Evolutionary conservation across 352 stramenopile genomes (phyloP).

Genomic region (Phytophthora agathidicida): DNA sequence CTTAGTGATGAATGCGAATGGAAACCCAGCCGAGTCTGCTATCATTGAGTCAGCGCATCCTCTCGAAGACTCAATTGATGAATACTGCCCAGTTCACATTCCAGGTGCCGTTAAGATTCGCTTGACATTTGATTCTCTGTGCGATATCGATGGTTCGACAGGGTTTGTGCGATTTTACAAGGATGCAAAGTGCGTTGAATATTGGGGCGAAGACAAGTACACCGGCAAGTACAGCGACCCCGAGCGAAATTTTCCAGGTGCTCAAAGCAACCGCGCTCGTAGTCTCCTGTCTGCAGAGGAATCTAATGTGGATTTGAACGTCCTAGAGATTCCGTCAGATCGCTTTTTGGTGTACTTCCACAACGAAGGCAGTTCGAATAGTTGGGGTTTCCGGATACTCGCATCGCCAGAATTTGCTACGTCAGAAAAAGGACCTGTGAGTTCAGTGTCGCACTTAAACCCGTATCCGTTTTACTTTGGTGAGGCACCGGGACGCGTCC

Average conservation of each 20-base stretch:
- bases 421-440: constrained; percentile 5
- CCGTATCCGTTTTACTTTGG: constrained; percentile 77
- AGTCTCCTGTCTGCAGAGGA: constrained; percentile 26
- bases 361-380: constrained; percentile 52
- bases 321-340: constrained; percentile 69
- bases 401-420: constrained; percentile 53
- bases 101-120: constrained; percentile 73
- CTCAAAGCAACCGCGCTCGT: constrained; percentile 58
- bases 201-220: constrained; percentile 77
- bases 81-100: constrained; percentile 78
- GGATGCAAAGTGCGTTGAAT: constrained; percentile 64
- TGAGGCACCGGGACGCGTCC: constrained; percentile 54
- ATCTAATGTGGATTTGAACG: constrained; percentile 22
- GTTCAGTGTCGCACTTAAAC: constrained; percentile 41
- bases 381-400: constrained; percentile 74
- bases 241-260: constrained; percentile 75
- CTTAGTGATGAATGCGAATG: constrained; percentile 52
- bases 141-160: constrained; percentile 60
- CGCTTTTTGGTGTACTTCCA: constrained; percentile 81
- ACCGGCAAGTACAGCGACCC: constrained; percentile 76
- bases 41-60: constrained; percentile 75
- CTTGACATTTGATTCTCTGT: constrained; percentile 77
- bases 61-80: constrained; percentile 50
- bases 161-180: constrained; percentile 81
- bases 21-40: constrained; percentile 45